Conservation (phyloP, 495 filamentous ascomycete genomes). For the Penicillium pulvis region DNA sequence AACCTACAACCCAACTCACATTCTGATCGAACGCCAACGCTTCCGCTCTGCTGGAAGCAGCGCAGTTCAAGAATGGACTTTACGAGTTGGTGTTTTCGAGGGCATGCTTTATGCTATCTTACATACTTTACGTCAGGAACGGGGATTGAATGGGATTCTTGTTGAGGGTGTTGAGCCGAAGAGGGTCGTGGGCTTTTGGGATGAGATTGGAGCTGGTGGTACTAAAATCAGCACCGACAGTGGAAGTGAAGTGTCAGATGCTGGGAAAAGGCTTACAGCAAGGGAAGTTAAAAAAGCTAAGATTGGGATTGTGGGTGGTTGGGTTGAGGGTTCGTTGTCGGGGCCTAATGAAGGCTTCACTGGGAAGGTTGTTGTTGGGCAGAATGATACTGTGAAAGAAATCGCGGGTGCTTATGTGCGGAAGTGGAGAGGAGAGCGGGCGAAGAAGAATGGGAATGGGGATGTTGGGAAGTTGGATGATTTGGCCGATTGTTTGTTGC, state of each 20-base stretch:
- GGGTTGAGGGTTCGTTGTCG: slow-evolving; percentile 40
- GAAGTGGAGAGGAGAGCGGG: slow-evolving; percentile 39
- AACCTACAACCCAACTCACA: slow-evolving; percentile 60
- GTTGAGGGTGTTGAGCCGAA: slow-evolving; percentile 45
- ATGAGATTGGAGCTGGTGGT: slow-evolving; percentile 10
- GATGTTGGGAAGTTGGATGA: slow-evolving; percentile 77
- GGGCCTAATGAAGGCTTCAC: not conserved
- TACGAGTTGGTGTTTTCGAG: slow-evolving; percentile 89
- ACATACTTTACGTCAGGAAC: slow-evolving; percentile 51
- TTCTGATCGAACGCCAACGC: slow-evolving; percentile 90
- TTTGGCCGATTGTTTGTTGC: slow-evolving; percentile 84
- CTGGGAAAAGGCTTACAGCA: slow-evolving; percentile 25
- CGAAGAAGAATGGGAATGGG: slow-evolving; percentile 19
- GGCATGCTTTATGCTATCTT: slow-evolving; percentile 84
- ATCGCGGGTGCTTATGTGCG: slow-evolving; percentile 48
- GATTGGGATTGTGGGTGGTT: slow-evolving; percentile 61
- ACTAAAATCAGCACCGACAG: not conserved
- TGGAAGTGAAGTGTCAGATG: slow-evolving; percentile 4
- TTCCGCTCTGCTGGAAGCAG: slow-evolving; percentile 68
- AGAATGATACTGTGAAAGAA: slow-evolving; percentile 35
- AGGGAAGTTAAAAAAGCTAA: slow-evolving; percentile 61
- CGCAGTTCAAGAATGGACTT: slow-evolving; percentile 82
- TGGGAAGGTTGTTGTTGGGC: slow-evolving; percentile 26
- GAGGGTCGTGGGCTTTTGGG: slow-evolving; percentile 45
- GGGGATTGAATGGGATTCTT: slow-evolving; percentile 23